Evolutionary conservation across 306 rosid genomes (phyloP), one percentile per base, ranked within the genome.

Genomic region (cucumber (Cucumis sativus)): DNA sequence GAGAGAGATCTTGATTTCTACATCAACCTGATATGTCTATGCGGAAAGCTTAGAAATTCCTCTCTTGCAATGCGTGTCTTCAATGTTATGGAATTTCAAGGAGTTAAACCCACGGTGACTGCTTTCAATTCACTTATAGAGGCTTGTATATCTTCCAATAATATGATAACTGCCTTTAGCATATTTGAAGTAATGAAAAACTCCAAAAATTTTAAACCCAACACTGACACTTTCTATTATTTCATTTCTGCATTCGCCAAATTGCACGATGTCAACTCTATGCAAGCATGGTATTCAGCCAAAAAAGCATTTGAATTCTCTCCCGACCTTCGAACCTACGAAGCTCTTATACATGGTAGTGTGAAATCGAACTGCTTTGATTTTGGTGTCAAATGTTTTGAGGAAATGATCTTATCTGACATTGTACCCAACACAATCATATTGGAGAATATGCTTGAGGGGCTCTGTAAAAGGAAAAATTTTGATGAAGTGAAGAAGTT

Each of bases 131-230:
- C 94, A 23, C 94, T 89, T 60, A 80, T 89, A 61, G 79, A 77
- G 58, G 83, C 80, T 33, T 91, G 94, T 79, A 84, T 89, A 84
- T 85, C 86, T 84, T 86, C 92, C 1, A 68, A 79, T 63, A 83
- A 91, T 75, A 54, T 81, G 68, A 20, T 67, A 66, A 83, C 87
- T 11, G 94, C 92, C 80, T 47, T 80, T 56, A 81, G 97, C 79
- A 73, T 91, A 78, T 89, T 84, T 79, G 92, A 89, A 89, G 82
- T 85, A 74, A 91, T 91, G 94, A 70, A 84, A 84, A 86, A 68
- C 75, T 86, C 97, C 18, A 86, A 84, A 76, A 82, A 77, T 67
- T 84, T 49, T 70, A 88, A 85, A 78, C 91, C 92, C 79, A 76
- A 85, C 67, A 85, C 81, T 39, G 82, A 79, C 35, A 89, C 92